Evolutionary conservation across 371 early-diverging fungal species (phyloP).

Genomic region (Mortierella polycephala): DNA sequence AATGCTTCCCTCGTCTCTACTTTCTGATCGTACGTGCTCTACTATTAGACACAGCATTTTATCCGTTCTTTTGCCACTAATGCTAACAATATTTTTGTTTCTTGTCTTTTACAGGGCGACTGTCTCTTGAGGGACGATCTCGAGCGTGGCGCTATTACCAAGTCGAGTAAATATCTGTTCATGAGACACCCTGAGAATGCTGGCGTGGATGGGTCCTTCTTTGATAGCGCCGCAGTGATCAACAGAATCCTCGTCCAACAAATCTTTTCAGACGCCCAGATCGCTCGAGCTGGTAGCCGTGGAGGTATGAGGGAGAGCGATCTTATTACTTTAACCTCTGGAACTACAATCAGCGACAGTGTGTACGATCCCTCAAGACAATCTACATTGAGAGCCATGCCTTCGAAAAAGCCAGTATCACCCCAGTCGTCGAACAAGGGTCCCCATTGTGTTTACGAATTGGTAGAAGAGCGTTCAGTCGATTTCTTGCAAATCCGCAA

Average conservation of each 20-base stretch:
- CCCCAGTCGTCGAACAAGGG: constrained; percentile 31
- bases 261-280: constrained; percentile 44
- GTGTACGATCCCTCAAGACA: not conserved
- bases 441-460: constrained; percentile 51
- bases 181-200: constrained; percentile 49
- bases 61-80: not conserved
- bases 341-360: not conserved
- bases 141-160: constrained; percentile 57
- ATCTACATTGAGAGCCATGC: not conserved
- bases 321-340: not conserved
- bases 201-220: constrained; percentile 49
- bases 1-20: constrained; percentile 65
- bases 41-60: not conserved
- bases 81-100: constrained; percentile 1
- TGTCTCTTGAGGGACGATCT: constrained; percentile 68
- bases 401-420: constrained; percentile 17
- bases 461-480: constrained; percentile 50
- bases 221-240: constrained; percentile 50
- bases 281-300: constrained; percentile 10
- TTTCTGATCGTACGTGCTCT: constrained; percentile 61
- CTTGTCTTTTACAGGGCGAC: constrained; percentile 56
- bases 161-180: constrained; percentile 52
- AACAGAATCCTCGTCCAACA: constrained; percentile 53
- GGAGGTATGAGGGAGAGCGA: not conserved
- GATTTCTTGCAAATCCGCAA: constrained; percentile 45